Base-by-base conservation (phyloP, 2,329 filamentous ascomycete genomes). In the Aspergillus tubingensis region DNA sequence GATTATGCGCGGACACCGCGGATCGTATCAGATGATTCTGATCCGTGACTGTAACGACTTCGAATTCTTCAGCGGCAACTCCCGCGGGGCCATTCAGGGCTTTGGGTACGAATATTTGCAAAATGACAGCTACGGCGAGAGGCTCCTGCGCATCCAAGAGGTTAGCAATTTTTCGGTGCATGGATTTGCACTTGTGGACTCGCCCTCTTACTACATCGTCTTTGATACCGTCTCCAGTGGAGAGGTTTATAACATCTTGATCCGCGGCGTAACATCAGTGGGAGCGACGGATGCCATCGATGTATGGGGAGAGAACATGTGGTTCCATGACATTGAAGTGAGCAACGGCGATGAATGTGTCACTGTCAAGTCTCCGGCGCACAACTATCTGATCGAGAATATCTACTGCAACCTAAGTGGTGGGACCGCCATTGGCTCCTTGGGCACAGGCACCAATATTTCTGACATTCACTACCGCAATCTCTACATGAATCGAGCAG, bases 221-320 rank as follows among this genome's bases (percentile, higher is more conserved):
- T 68, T 83, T 60, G 79, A 82, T 58, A 81, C 76, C 11, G 81
- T 76, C 70, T 74, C 72, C 27, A 81, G 79, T 62, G 82, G 82
- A 39, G 82, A 85, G 66, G 72, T 83, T 3, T 85, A 84, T 74
- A 85, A 85, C 68, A 77, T 82, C 72, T 78, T 81, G n/a, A 80
- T 85, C 53, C 79, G 81, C 3, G 82, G 82, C 23, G 81, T 77
- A 11, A 77, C 83, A 62, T 70, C 74, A 64, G 17, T 57, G 17
- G 83, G 83, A 32, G 82, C 81, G 27, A 76, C 81, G 5, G 80
- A 68, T 56, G 63, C 66, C 2, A 66, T 68, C 19, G 66, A 68
- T 19, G 49, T 68, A n/a, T 68, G 66, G 64, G 65, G 65, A 7
- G 60, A 67, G 36, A 61, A 67, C 27, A 51, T 67, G 8, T 67